Evolutionary conservation across 2,329 filamentous ascomycete species (phyloP).

Genomic region (Stachybotrys elegans): DNA sequence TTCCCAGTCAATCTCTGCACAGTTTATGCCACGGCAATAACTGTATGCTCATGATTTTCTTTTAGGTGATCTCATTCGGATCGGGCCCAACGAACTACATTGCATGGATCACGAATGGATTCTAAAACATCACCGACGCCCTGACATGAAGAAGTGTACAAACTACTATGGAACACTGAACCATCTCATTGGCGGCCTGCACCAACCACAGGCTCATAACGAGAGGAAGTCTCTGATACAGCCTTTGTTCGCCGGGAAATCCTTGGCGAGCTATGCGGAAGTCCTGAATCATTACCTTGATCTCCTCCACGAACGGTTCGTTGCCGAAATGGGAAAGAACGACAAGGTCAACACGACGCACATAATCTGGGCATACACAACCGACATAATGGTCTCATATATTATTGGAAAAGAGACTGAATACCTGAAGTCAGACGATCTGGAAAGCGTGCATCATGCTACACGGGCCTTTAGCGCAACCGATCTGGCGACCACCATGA

Average conservation of each 20-base stretch:
- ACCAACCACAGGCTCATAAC: constrained; percentile 4
- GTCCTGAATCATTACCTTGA: not conserved
- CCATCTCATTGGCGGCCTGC: constrained; percentile 10
- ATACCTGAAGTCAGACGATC: constrained; percentile 6
- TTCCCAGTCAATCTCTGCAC: too few relatives aligned
- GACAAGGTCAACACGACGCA: not conserved
- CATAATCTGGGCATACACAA: constrained; percentile 11
- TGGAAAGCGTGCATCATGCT: constrained; percentile 7
- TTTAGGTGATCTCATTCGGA: constrained; percentile 6
- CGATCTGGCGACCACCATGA: constrained; percentile 10
- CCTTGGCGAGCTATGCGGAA: not conserved
- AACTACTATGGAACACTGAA: constrained; percentile 12
- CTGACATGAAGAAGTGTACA: constrained; percentile 10
- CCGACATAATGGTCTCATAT: constrained; percentile 13
- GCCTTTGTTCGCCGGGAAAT: constrained; percentile 10
- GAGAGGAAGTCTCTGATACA: constrained; percentile 9
- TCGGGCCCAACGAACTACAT: constrained; percentile 12
- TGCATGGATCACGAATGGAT: constrained; percentile 10
- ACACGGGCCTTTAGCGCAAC: constrained; percentile 13
- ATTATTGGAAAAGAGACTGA: constrained; percentile 9
- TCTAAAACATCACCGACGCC: constrained; percentile 10
- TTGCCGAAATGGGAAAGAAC: too few relatives aligned
- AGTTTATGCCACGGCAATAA: too few relatives aligned
- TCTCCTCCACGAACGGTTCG: not conserved
- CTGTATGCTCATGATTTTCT: too few relatives aligned